Percentiles rank a stretch among this genome's conserved stretches.
phyloP scores from a whole-genome alignment of 1,284 basidiomycete genomes.

The Retiboletus fuscus region DNA sequence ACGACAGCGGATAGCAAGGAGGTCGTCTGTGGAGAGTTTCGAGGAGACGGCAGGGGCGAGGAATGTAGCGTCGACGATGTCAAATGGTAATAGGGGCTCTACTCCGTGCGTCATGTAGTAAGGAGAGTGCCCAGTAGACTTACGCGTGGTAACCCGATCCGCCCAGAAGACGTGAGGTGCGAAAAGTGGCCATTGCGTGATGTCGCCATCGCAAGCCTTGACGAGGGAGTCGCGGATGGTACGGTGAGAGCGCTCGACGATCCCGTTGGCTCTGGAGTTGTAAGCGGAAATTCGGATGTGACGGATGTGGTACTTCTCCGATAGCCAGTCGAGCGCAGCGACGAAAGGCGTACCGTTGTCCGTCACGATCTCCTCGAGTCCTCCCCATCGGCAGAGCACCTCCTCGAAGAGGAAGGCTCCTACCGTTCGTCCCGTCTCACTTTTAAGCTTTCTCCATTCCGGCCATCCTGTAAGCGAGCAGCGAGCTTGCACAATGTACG shows the following conservation, averaged over 20 bases:
- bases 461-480: too few relatives aligned
- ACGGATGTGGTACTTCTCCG: too few relatives aligned
- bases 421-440: too few relatives aligned
- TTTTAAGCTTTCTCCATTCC: too few relatives aligned
- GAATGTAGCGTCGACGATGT: conserved; percentile 48
- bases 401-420: too few relatives aligned
- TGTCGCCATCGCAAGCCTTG: conserved; percentile 21
- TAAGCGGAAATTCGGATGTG: too few relatives aligned
- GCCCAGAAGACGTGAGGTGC: conserved; percentile 23
- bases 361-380: conserved; percentile 25
- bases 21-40: too few relatives aligned
- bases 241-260: conserved; percentile 14
- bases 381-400: conserved; percentile 15
- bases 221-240: conserved; percentile 18
- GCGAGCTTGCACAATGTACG: too few relatives aligned
- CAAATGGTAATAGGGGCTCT: conserved; percentile 48
- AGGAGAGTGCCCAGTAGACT: too few relatives aligned
- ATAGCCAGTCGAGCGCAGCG: not conserved
- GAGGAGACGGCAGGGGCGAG: conserved; percentile 21
- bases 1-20: too few relatives aligned
- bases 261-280: conserved; percentile 19
- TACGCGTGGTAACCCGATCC: not conserved
- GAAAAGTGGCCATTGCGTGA: too few relatives aligned
- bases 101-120: conserved; percentile 43
- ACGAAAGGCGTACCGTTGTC: conserved; percentile 19